phyloP scores from a whole-genome alignment of 441 rosid species.

The Adansonia grandidieri region DNA sequence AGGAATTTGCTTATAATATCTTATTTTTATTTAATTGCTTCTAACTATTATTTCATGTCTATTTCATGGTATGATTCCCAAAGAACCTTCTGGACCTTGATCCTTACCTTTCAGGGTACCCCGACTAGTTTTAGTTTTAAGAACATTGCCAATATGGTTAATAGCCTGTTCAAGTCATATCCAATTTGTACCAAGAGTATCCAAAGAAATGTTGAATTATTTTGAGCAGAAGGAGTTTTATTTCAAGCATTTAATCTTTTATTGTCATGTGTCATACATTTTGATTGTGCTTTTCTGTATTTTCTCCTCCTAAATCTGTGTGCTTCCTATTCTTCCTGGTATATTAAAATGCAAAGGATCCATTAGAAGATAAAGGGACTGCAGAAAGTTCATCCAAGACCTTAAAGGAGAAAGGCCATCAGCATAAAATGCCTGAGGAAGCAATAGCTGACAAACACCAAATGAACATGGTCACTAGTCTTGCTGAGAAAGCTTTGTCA shows the following conservation, averaged over 20 bases:
- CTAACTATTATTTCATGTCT: constrained; percentile 2
- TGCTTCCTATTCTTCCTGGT: constrained; percentile 25
- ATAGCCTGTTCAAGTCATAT: not conserved
- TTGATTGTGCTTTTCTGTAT: not conserved
- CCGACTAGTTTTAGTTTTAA: not conserved
- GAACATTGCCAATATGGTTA: not conserved
- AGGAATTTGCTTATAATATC: constrained; percentile 1
- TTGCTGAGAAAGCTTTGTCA: constrained; percentile 97
- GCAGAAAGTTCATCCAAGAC: constrained; percentile 45
- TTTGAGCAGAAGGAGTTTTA: not conserved
- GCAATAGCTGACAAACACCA: constrained; percentile 46
- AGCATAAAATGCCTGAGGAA: constrained; percentile 50
- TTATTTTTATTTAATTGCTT: not conserved
- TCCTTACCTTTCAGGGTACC: constrained; percentile 1
- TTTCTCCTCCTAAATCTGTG: not conserved
- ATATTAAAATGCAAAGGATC: constrained; percentile 41
- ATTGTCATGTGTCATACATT: constrained; percentile 3
- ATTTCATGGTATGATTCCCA: not conserved
- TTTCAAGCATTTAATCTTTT: not conserved
- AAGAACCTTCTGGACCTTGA: not conserved
- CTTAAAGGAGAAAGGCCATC: constrained; percentile 44
- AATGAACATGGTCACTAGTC: constrained; percentile 65
- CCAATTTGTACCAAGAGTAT: not conserved
- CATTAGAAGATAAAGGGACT: constrained; percentile 37
- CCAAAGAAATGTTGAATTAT: constrained; percentile 7